A percentile compares a stretch with the other conserved stretches of the same genome.
Conservation (phyloP, 2,329 filamentous ascomycete species). For the Fusarium sterilihyphosum region DNA sequence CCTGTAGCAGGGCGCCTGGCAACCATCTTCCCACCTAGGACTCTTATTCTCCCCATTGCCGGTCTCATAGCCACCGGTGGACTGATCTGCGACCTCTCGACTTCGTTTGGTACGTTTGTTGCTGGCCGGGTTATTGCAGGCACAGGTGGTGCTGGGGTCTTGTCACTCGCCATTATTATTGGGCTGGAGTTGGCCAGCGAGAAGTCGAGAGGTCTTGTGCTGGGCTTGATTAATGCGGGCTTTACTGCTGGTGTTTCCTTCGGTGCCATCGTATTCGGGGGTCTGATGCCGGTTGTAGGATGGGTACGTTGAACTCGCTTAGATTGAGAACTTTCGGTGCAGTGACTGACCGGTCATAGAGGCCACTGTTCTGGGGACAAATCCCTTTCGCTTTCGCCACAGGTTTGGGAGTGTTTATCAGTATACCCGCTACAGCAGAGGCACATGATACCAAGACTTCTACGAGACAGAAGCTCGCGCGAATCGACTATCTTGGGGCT, state of each 20-base stretch:
- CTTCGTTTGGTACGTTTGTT: constrained; percentile 70
- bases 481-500: constrained; percentile 81
- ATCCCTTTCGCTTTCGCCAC: constrained; percentile 70
- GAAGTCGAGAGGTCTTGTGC: constrained; percentile 74
- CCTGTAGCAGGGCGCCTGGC: constrained; percentile 78
- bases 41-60: constrained; percentile 71
- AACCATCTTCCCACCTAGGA: constrained; percentile 76
- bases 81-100: constrained; percentile 70
- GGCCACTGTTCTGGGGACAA: constrained; percentile 78
- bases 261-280: constrained; percentile 76
- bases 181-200: constrained; percentile 78
- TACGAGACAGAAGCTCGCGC: constrained; percentile 64
- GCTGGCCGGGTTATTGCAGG: constrained; percentile 75
- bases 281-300: constrained; percentile 69
- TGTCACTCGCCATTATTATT: constrained; percentile 78
- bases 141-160: constrained; percentile 74
- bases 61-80: constrained; percentile 68
- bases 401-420: constrained; percentile 70
- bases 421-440: constrained; percentile 63
- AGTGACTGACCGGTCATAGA: constrained; percentile 53
- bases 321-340: neutral
- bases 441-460: constrained; percentile 39
- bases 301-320: constrained; percentile 66
- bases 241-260: constrained; percentile 77
- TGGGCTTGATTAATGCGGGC: constrained; percentile 78